Evolutionary conservation across 441 rosid species (phyloP).

Genomic region (Adansonia madagascariensis): DNA sequence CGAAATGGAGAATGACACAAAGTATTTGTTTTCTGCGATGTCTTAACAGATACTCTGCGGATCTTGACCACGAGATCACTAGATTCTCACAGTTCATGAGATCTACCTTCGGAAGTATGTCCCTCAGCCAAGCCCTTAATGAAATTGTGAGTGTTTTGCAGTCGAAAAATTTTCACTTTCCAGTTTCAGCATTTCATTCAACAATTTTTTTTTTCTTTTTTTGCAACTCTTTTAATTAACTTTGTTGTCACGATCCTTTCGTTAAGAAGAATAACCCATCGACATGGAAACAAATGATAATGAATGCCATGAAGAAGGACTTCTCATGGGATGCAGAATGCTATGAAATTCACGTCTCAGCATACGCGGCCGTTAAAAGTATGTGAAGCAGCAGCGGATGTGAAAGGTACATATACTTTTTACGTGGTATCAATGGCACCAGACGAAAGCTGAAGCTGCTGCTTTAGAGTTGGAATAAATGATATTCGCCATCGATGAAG

Average conservation of each 20-base stretch:
- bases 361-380: conserved; percentile 51
- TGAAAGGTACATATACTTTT: conserved; percentile 2
- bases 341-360: conserved; percentile 62
- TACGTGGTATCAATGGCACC: background rate
- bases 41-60: conserved; percentile 43
- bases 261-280: conserved; percentile 48
- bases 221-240: background rate
- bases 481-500: conserved; percentile 3
- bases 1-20: conserved; percentile 1
- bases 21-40: background rate
- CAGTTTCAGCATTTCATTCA: background rate
- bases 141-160: conserved; percentile 56
- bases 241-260: background rate
- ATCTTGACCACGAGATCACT: conserved; percentile 43
- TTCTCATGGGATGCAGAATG: conserved; percentile 71
- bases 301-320: conserved; percentile 61
- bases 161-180: background rate
- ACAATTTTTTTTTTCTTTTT: background rate
- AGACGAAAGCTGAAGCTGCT: background rate
- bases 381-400: conserved; percentile 40
- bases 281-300: conserved; percentile 53
- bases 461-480: background rate
- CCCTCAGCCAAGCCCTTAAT: conserved; percentile 55
- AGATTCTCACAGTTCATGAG: conserved; percentile 44
- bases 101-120: conserved; percentile 52